Evolutionary conservation across 129 eudicot genomes (phyloP), one percentile per base, ranked within the genome.

Genomic region (Flaveria sonorensis): DNA sequence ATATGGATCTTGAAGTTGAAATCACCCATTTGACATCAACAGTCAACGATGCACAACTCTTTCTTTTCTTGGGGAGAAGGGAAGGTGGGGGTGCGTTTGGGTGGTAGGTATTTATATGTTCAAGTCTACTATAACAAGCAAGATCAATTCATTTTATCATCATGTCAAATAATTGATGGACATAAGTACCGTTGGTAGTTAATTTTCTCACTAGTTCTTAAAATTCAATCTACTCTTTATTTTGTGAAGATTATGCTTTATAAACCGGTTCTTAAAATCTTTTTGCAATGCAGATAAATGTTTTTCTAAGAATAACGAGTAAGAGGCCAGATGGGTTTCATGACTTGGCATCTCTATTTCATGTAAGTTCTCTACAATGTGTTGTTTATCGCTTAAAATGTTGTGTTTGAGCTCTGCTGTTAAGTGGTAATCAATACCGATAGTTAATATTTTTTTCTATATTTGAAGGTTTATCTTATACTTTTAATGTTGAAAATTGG

Each of bases 281-380:
- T 51, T 64, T 42, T 73, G 23, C 7, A 67, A 66, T 82, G 82
- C 94, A 95, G 99, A 84, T 95, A 57, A 95, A 95, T 82, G 97
- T 91, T 16, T 95, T 95, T 79, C 78, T 95, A 83, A 89, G 99
- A 85, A 91, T 95, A 74, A 95, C 97, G 21, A 68, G 83, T 78
- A 89, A 95, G 77, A 91, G 99, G 86, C 88, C 88, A 46, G 99
- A 95, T 68, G 99, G 99, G 40, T 95, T 77, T 87, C 99, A 95
- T 83, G 97, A 95, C 84, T 84, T 95, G 87, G 99, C 99, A 76
- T 95, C 99, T 74, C 87, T 95, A 23, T 95, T 95, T 50, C 99
- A 95, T 79, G 99, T 95, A 83, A 86, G 93, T 77, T 63, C 28
- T 36, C 40, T 48, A 79, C 71, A 42, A 46, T 48, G 3, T 40